phyloP scores from a whole-genome alignment of 805 yeast genomes.

The Candida tammaniensis region DNA sequence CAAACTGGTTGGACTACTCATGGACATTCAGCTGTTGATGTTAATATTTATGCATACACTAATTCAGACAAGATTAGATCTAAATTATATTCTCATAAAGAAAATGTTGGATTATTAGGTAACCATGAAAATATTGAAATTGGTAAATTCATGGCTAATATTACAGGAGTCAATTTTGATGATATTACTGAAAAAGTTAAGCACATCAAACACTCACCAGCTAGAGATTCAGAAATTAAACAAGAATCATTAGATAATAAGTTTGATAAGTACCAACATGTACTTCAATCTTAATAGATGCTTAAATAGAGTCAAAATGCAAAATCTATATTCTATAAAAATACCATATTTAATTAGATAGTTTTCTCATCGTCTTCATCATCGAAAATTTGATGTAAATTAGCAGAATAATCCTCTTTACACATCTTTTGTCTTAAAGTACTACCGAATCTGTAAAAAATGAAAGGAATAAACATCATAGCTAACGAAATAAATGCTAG shows the following conservation, averaged over 20 bases:
- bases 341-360: no score
- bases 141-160: conserved; percentile 66
- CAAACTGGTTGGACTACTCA: conserved; percentile 96
- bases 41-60: conserved; percentile 81
- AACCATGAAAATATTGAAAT: conserved; percentile 85
- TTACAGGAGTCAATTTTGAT: conserved; percentile 46
- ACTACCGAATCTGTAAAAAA: conserved; percentile 67
- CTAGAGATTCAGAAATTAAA: conserved; percentile 1
- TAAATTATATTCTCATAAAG: conserved; percentile 27
- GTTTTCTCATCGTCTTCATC: no score
- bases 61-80: conserved; percentile 45
- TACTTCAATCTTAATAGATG: no score
- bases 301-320: neutral
- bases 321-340: neutral
- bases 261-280: neutral
- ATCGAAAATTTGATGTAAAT: conserved; percentile 4
- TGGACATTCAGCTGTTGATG: conserved; percentile 96
- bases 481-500: conserved; percentile 75
- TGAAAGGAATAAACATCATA: conserved; percentile 71
- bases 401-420: conserved; percentile 54
- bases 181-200: conserved; percentile 49
- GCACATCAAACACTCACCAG: conserved; percentile 44
- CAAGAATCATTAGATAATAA: neutral
- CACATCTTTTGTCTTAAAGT: conserved; percentile 60
- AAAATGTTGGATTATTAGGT: conserved; percentile 55